These are phyloP conservation scores for Suillus subluteus DNA, from an alignment of 768 basidiomycete genomes.

Conservation along the genomic window DNA sequence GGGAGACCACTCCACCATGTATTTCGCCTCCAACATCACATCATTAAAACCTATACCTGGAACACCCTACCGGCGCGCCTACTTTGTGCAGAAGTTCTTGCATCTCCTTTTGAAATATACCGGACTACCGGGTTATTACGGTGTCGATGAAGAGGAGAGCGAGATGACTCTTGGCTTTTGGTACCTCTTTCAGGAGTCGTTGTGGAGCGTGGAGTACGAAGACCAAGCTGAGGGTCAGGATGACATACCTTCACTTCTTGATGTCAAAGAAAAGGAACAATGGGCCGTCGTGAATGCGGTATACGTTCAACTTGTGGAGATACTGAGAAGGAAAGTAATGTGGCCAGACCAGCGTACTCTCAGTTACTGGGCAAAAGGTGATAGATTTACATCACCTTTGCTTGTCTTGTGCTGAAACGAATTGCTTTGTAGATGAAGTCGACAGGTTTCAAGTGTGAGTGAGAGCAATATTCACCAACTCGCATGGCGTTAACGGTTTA, in stretches of 20 bases:
- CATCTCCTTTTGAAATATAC: slow-evolving; percentile 74
- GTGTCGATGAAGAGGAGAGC: slow-evolving; percentile 85
- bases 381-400: slow-evolving; percentile 20
- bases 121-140: slow-evolving; percentile 74
- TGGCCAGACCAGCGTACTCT: slow-evolving; percentile 59
- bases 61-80: slow-evolving; percentile 43
- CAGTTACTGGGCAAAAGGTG: slow-evolving; percentile 72
- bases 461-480: background rate
- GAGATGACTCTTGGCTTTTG: slow-evolving; percentile 89
- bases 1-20: slow-evolving; percentile 84
- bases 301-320: slow-evolving; percentile 76
- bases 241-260: slow-evolving; percentile 17
- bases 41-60: slow-evolving; percentile 43
- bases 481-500: slow-evolving; percentile 13
- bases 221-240: slow-evolving; percentile 35
- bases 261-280: slow-evolving; percentile 41
- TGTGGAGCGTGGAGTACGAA: slow-evolving; percentile 71
- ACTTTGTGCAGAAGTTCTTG: slow-evolving; percentile 72
- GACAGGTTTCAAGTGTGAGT: slow-evolving; percentile 82
- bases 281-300: slow-evolving; percentile 69
- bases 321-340: slow-evolving; percentile 71
- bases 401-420: background rate
- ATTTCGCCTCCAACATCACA: slow-evolving; percentile 71
- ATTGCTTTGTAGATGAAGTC: slow-evolving; percentile 58
- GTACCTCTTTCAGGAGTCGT: slow-evolving; percentile 87